Percentiles rank a stretch among this genome's conserved stretches.
These are phyloP conservation scores for Sutorius eximius DNA, from an alignment of 1,284 basidiomycete species.

Conservation along the genomic window DNA sequence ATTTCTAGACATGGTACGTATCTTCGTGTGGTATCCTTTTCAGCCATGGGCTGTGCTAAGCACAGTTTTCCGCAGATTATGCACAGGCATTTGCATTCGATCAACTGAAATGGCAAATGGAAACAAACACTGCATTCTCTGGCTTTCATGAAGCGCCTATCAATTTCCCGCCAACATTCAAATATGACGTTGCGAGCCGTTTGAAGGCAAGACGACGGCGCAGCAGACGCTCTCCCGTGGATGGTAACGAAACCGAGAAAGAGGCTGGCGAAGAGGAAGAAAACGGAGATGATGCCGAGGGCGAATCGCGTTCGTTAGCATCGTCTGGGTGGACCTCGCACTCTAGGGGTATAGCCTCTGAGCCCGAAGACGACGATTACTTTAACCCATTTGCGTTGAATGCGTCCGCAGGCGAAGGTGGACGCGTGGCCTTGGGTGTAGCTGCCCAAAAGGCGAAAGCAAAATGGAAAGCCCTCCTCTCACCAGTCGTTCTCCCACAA, in stretches of 20 bases:
- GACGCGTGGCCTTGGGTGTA: slow-evolving; percentile 43
- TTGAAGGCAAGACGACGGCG: slow-evolving; percentile 42
- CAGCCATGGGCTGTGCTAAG: neutral
- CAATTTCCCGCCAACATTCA: slow-evolving; percentile 80
- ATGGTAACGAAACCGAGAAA: slow-evolving; percentile 35
- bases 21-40: neutral
- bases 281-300: slow-evolving; percentile 41
- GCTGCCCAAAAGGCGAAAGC: slow-evolving; percentile 60
- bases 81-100: slow-evolving; percentile 77
- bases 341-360: slow-evolving; percentile 41
- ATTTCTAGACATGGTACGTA: slow-evolving; percentile 53
- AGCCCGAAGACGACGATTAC: slow-evolving; percentile 46
- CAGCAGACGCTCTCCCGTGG: slow-evolving; percentile 36
- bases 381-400: slow-evolving; percentile 30
- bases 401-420: slow-evolving; percentile 29
- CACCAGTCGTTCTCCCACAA: slow-evolving; percentile 30
- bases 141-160: slow-evolving; percentile 75
- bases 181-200: slow-evolving; percentile 72
- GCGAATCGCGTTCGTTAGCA: slow-evolving; percentile 50
- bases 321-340: slow-evolving; percentile 53
- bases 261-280: slow-evolving; percentile 40
- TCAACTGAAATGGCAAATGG: slow-evolving; percentile 74
- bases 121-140: slow-evolving; percentile 54
- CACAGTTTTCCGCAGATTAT: slow-evolving; percentile 48
- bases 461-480: slow-evolving; percentile 56